Conservation (phyloP, 768 basidiomycete genomes). For the Austroboletus eburneus region DNA sequence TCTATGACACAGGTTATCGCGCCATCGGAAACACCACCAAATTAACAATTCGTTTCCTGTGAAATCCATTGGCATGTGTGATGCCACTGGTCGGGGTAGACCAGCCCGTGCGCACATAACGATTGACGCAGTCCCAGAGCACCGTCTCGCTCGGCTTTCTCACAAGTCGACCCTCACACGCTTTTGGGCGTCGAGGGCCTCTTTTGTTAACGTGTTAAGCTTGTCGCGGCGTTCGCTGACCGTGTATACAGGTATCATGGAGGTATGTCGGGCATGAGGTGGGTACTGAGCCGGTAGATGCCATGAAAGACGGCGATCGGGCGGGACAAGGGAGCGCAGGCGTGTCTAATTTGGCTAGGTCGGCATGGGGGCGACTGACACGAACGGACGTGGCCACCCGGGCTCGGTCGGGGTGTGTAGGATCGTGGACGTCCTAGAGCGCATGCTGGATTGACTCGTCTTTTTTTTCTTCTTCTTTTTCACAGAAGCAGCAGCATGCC, state of each 20-base stretch:
- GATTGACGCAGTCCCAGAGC: slow-evolving; percentile 71
- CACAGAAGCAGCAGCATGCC: too few relatives aligned
- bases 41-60: slow-evolving; percentile 28
- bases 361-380: slow-evolving; percentile 12
- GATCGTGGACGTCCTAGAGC: slow-evolving; percentile 12
- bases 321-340: slow-evolving; percentile 21
- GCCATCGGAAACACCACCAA: too few relatives aligned
- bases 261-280: slow-evolving; percentile 28
- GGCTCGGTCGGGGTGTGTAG: slow-evolving; percentile 15
- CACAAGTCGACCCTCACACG: slow-evolving; percentile 14
- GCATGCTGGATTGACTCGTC: too few relatives aligned
- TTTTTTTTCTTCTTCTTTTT: too few relatives aligned
- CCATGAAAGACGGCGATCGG: slow-evolving; percentile 17
- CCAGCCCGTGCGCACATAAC: slow-evolving; percentile 43
- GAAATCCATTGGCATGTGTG: slow-evolving; percentile 86
- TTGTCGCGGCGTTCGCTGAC: slow-evolving; percentile 9
- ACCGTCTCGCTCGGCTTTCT: slow-evolving; percentile 25
- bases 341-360: neutral
- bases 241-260: slow-evolving; percentile 13
- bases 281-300: slow-evolving; percentile 25
- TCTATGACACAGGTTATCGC: slow-evolving; percentile 39
- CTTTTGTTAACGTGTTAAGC: slow-evolving; percentile 10
- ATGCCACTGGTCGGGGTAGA: slow-evolving; percentile 32
- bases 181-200: slow-evolving; percentile 18
- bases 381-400: slow-evolving; percentile 26